Conservation (phyloP, 2,329 filamentous ascomycete genomes). For the Lachnellula willkommii region DNA sequence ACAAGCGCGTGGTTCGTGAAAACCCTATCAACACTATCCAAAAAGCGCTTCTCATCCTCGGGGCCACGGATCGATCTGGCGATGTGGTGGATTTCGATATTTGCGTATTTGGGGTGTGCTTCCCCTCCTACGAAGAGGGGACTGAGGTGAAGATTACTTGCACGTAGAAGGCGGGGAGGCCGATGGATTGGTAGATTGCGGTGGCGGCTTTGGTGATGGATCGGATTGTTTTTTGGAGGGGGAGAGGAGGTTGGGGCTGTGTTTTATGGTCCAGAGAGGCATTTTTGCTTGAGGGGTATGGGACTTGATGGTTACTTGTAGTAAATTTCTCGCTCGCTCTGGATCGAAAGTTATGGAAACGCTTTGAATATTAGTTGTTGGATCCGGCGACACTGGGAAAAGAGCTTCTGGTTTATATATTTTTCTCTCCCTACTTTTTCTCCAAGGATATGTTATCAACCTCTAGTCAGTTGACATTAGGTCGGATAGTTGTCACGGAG, state of each 20-base stretch:
- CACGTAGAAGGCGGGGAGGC: background rate
- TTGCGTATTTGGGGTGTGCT: background rate
- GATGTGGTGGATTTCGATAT: background rate
- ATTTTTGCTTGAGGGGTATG: background rate
- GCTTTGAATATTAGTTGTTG: background rate
- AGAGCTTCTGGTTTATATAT: too few species aligned
- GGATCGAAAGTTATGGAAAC: too few species aligned
- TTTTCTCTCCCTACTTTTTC: too few species aligned
- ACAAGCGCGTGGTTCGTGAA: background rate
- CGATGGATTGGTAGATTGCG: background rate
- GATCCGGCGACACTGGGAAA: too few species aligned
- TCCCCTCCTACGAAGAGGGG: background rate
- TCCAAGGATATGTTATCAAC: too few species aligned
- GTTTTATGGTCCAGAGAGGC: background rate
- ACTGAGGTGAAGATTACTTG: background rate
- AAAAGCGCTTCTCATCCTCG: background rate
- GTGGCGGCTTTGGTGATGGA: background rate
- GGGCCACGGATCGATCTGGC: background rate
- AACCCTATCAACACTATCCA: background rate
- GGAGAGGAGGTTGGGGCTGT: background rate
- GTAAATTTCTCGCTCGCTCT: background rate
- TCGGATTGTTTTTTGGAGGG: background rate
- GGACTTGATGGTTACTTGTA: background rate
- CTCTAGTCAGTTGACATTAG: too few species aligned
- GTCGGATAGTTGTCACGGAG: too few species aligned